Conservation (phyloP, 2,329 filamentous ascomycete genomes). For the Colletotrichum nymphaeae region DNA sequence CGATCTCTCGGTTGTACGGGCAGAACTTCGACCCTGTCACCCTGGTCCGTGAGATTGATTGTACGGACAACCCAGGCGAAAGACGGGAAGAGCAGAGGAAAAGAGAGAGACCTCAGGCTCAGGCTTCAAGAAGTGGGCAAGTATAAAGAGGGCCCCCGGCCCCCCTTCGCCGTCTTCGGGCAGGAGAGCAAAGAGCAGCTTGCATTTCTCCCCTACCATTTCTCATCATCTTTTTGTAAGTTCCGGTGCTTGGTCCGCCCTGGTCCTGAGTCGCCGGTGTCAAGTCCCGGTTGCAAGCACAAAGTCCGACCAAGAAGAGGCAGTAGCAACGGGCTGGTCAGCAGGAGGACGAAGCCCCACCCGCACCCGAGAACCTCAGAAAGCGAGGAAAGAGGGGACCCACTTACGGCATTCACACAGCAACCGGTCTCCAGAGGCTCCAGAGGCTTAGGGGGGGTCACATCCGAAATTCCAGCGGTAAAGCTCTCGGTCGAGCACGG, state of each 20-base stretch:
- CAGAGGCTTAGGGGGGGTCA: background rate
- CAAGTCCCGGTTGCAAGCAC: constrained; percentile 25
- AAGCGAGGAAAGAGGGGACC: constrained; percentile 20
- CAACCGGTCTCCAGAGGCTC: constrained; percentile 15
- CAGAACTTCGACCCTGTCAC: constrained; percentile 2
- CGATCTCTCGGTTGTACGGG: background rate
- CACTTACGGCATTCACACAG: constrained; percentile 33
- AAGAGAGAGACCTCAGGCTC: background rate
- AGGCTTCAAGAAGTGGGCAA: constrained; percentile 28
- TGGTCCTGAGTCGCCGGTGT: constrained; percentile 31
- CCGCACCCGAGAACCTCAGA: constrained; percentile 19
- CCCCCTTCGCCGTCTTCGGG: constrained; percentile 31
- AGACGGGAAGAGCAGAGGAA: constrained; percentile 14
- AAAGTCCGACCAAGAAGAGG: constrained; percentile 27
- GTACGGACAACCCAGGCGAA: constrained; percentile 35
- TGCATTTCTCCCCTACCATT: constrained; percentile 24
- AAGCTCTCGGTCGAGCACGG: constrained; percentile 10
- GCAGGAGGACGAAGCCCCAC: constrained; percentile 15
- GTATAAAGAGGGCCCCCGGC: constrained; percentile 31
- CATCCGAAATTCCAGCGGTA: background rate
- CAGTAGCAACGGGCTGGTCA: constrained; percentile 23
- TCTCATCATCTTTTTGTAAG: constrained; percentile 17
- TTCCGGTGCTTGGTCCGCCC: constrained; percentile 29
- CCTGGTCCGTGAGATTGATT: constrained; percentile 27
- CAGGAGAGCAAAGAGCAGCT: constrained; percentile 12